phyloP scores from a whole-genome alignment of 805 yeast species.

The Metschnikowia cubensis region DNA sequence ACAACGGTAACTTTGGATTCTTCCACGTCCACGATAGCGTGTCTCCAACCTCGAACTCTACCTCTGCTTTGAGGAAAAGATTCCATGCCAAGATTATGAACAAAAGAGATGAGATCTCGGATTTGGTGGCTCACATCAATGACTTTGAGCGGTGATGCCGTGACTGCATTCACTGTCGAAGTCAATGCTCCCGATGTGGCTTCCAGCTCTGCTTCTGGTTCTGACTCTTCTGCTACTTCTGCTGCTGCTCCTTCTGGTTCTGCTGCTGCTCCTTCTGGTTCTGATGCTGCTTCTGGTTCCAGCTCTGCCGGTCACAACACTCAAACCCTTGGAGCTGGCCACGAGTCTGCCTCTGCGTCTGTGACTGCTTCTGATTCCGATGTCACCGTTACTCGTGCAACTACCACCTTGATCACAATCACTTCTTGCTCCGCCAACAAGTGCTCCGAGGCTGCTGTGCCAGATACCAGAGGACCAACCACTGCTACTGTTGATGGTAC shows the following conservation, averaged over 20 bases:
- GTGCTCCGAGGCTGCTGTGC: slow-evolving; percentile 23
- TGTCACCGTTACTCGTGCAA: slow-evolving; percentile 11
- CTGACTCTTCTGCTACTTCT: neutral
- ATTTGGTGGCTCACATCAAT: slow-evolving; percentile 22
- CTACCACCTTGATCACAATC: slow-evolving; percentile 21
- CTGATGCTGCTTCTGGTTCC: slow-evolving; percentile 15
- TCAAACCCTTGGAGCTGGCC: slow-evolving; percentile 5
- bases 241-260: too few relatives aligned
- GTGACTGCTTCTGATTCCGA: slow-evolving; percentile 14
- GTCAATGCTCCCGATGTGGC: slow-evolving; percentile 10
- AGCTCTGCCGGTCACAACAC: too few relatives aligned
- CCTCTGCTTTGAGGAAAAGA: slow-evolving; percentile 40
- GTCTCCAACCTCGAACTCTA: slow-evolving; percentile 35
- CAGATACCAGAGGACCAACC: slow-evolving; percentile 33
- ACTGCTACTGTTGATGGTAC: slow-evolving; percentile 20
- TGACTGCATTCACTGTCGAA: slow-evolving; percentile 8
- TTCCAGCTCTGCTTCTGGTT: slow-evolving; percentile 10
- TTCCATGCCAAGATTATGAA: slow-evolving; percentile 22
- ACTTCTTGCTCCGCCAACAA: slow-evolving; percentile 35
- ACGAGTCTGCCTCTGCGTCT: too few relatives aligned
- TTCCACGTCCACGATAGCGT: slow-evolving; percentile 28
- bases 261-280: too few relatives aligned
- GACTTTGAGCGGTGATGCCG: slow-evolving; percentile 24
- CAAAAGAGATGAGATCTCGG: slow-evolving; percentile 30
- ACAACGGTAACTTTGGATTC: slow-evolving; percentile 19